Base-by-base conservation (phyloP, 352 stramenopile species). In the Pythium utonaiense region DNA sequence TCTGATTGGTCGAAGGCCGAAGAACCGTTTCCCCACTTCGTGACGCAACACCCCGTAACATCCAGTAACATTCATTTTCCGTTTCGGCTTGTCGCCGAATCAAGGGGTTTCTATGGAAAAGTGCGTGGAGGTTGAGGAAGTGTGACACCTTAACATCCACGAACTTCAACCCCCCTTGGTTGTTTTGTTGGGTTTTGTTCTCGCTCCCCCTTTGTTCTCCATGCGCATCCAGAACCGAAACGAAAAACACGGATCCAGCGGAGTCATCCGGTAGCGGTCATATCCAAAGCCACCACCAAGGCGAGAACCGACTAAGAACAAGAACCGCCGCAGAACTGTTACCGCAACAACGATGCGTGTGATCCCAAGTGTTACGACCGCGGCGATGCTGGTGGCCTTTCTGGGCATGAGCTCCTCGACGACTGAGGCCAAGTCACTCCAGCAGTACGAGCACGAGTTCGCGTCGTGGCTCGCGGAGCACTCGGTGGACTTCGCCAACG, bases 391-490 rank as follows among this genome's bases (percentile, higher is more conserved):
- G 33, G 44, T 60, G 27, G 58, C 72, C 21, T 47, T 47, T 47
- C 41, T 70, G 25, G 45, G 62, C 44, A 47, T 83, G 44, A 62
- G 67, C 60, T 65, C 80, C 16, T 45, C 58, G 17, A 53, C 69
- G 34, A 53, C 70, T 8, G 28, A 66, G 24, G 70, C 73, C 57
- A 89, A 92, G 70, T 77, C 80, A n/a, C 68, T 78, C 16, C 53
- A 73, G 31, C 56, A 93, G 59, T 93, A 93, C 62, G 81, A 93
- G 65, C 64, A 49, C 56, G 78, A 91, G 64, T 93, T 93, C 60
- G 65, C 75, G n/a, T 47, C 62, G 52, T 93, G 81, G 81, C 80
- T 91, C 78, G 36, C 54, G 19, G 21, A 53, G 12, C 78, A 93
- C 66, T 41, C 60, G 16, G 28, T 89, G 40, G 64, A 70, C 41